Evolutionary conservation across 2,329 filamentous ascomycete species (phyloP).

Genomic region (Trichocomaceae sp.): DNA sequence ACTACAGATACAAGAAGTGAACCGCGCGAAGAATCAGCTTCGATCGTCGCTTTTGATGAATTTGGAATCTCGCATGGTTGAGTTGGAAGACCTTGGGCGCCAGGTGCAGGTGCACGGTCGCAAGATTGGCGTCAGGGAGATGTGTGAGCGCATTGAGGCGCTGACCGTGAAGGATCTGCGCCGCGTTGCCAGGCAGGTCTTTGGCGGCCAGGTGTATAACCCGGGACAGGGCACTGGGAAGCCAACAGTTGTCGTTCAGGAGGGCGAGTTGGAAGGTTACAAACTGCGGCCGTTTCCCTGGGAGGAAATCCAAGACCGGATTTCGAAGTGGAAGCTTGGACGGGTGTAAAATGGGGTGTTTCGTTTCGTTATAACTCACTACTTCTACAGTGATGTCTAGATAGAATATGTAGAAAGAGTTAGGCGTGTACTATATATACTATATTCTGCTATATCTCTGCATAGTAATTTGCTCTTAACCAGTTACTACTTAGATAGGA

Average conservation of each 20-base stretch:
- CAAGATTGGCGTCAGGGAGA: slow-evolving; percentile 86
- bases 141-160: slow-evolving; percentile 79
- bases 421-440: slow-evolving; percentile 6
- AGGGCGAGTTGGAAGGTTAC: slow-evolving; percentile 68
- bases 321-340: slow-evolving; percentile 77
- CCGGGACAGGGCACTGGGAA: slow-evolving; percentile 71
- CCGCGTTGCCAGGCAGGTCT: slow-evolving; percentile 70
- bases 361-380: not conserved
- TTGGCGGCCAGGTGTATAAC: slow-evolving; percentile 71
- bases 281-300: slow-evolving; percentile 65
- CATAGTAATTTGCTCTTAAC: not conserved
- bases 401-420: not conserved
- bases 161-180: slow-evolving; percentile 75
- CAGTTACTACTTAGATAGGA: too few species aligned
- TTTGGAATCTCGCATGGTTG: slow-evolving; percentile 92
- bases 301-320: slow-evolving; percentile 83
- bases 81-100: slow-evolving; percentile 88
- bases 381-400: not conserved
- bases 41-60: slow-evolving; percentile 91
- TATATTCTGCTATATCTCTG: not conserved
- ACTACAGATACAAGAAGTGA: slow-evolving; percentile 70
- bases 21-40: slow-evolving; percentile 93
- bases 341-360: slow-evolving; percentile 39
- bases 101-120: slow-evolving; percentile 95
- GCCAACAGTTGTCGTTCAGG: slow-evolving; percentile 90